Conservation (phyloP, 768 basidiomycete species). For the Auricularia cornea region DNA sequence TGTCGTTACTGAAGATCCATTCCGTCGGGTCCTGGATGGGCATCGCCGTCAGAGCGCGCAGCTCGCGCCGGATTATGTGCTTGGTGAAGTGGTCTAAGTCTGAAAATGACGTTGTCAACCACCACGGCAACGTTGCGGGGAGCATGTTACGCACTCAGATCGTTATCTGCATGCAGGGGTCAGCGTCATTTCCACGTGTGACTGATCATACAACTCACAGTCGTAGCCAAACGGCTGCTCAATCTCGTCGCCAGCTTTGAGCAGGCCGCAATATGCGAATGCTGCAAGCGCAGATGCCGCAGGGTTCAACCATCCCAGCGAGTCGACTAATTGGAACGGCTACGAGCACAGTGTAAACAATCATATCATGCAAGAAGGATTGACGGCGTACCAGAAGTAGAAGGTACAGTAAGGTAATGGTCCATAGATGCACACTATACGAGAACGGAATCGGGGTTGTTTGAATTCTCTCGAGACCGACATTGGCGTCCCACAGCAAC, state of each 20-base stretch:
- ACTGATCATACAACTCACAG: background rate
- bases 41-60: constrained; percentile 1
- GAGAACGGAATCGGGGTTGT: constrained; percentile 4
- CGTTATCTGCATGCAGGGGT: background rate
- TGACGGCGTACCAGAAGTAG: constrained; percentile 1
- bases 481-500: constrained; percentile 1
- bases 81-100: constrained; percentile 5
- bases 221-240: constrained; percentile 5
- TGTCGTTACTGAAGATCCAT: background rate
- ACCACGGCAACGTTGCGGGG: background rate
- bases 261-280: constrained; percentile 6
- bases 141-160: background rate
- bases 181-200: too few species aligned
- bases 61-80: constrained; percentile 6
- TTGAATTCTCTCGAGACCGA: constrained; percentile 5
- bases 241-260: constrained; percentile 6
- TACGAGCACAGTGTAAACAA: background rate
- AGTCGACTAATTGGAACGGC: constrained; percentile 5
- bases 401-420: constrained; percentile 2
- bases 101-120: background rate
- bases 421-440: constrained; percentile 6
- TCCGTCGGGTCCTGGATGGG: constrained; percentile 6
- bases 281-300: constrained; percentile 1
- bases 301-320: constrained; percentile 4
- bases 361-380: too few species aligned